Evolutionary conservation across 768 basidiomycete genomes (phyloP), one percentile per base, ranked within the genome.

Genomic region (Cytidiella melzeri): DNA sequence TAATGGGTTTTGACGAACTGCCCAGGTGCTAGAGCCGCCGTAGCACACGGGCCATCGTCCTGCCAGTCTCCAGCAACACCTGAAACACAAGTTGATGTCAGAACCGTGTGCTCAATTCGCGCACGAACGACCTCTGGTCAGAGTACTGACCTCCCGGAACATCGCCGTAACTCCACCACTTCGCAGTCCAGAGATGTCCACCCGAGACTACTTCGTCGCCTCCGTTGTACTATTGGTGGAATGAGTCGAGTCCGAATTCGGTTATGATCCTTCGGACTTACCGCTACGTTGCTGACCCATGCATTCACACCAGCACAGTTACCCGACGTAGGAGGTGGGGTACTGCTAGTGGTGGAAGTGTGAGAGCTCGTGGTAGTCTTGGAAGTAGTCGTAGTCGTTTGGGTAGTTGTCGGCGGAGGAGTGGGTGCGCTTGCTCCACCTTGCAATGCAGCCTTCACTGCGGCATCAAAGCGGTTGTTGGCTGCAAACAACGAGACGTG

Each of bases 101-200:
- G 40, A 5, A 4, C 5, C 28, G 11, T 19, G 19, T 34, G 9
- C 11, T n/a, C n/a, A 11, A 20, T 12, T 20, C 9, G 45, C 18
- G 28, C 6, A 3, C 20, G 20, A 26, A 28, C 2, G 20, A 5
- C 20, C 46, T 36, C 3, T 15, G n/a, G 21, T n/a, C 2, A 18
- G 20, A 18, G 19, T 20, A 19, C 52, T 20, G 28, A 59, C 60
- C 61, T 53, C 62, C 62, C 18, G 62, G 62, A 5, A 46, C 41
- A 40, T 61, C 60, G 19, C 51, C 62, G 55, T 60, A 61, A 51
- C 58, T 58, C 60, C 60, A 63, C 60, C 58, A 61, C 41, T 60
- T 63, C 34, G 62, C 62, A 9, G 60, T 61, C 58, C 57, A 61
- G 15, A 63, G 58, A 47, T 61, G 54, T n/a, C 60, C 60, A 37